Conservation (phyloP, 2,329 filamentous ascomycete species). For the Teratosphaeria zuluensis region DNA sequence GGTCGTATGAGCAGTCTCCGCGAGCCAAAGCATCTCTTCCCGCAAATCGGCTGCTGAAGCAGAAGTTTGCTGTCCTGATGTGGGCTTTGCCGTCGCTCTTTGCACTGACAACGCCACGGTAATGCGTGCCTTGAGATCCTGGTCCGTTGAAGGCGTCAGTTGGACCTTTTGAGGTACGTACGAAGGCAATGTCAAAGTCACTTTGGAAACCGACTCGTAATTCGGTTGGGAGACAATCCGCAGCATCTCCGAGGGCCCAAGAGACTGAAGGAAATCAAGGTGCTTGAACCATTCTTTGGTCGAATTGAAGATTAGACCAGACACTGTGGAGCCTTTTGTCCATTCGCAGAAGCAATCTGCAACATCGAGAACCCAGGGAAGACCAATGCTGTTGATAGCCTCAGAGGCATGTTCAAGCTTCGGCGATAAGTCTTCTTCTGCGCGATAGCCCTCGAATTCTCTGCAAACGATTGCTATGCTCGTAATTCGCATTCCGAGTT, state of each 20-base stretch:
- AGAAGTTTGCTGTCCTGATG: background rate
- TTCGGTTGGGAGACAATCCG: background rate
- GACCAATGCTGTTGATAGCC: background rate
- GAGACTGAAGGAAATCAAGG: background rate
- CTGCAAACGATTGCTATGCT: background rate
- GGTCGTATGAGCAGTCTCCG: background rate
- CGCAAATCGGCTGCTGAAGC: background rate
- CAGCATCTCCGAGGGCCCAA: background rate
- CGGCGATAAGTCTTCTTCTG: background rate
- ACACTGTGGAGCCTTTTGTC: background rate
- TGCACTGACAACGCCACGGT: background rate
- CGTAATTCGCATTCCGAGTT: background rate
- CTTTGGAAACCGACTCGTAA: background rate
- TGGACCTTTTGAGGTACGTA: background rate
- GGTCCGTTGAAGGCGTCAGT: background rate
- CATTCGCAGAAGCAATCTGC: background rate
- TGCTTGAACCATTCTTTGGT: background rate
- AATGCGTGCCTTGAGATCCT: background rate
- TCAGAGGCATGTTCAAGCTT: background rate
- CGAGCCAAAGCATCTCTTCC: background rate
- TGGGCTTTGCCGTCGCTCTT: background rate
- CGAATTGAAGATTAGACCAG: background rate
- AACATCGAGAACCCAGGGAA: background rate
- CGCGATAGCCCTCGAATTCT: background rate
- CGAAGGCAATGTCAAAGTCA: background rate